Evolutionary conservation across 2,329 filamentous ascomycete genomes (phyloP), one percentile per base, ranked within the genome.

Genomic region (Epichloe gansuensis): DNA sequence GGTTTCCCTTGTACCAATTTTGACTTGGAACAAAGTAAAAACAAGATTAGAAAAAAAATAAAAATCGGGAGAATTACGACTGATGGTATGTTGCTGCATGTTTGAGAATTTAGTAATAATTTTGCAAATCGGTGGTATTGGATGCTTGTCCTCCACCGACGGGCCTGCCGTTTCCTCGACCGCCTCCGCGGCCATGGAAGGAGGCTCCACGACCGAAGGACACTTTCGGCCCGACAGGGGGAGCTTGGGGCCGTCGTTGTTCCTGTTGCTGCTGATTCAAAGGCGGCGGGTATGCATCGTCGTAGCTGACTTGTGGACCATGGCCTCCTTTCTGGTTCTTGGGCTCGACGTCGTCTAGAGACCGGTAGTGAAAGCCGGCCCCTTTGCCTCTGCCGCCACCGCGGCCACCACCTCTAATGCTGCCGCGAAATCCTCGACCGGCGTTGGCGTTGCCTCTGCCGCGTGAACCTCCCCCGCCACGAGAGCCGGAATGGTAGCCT

Each of bases 291-390:
- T 58, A 56, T 63, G 63, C 62, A 56, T 76, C 74, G 47, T 76
- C 73, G 55, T 76, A 77, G 42, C 71, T 71, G n/a, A 75, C 69
- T 38, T 65, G 64, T 54, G 67, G 62, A 9, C 66, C 65, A 46
- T 68, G 70, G 9, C 69, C 71, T 34, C 67, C 70, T 38, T 73
- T 70, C 54, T 69, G 69, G 44, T 74, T 73, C 47, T 70, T 70
- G 43, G 70, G 68, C 27, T 74, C 75, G 31, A 82, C 73, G 58
- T 88, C 84, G 62, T 87, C 84, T 2, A 87, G 72, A 2, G 82
- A 87, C 53, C 77, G 75, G 63, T 88, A 87, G 55, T 74, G 71
- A 52, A 71, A 69, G 27, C 74, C 73, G 23, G 75, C 74, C 27
- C 72, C 68, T 46, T 76, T 69, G 11, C 76, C 72, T 46, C 76